Conservation (phyloP, 192 early-diverging fungal genomes). For the Gryganskiella cystojenkinii region DNA sequence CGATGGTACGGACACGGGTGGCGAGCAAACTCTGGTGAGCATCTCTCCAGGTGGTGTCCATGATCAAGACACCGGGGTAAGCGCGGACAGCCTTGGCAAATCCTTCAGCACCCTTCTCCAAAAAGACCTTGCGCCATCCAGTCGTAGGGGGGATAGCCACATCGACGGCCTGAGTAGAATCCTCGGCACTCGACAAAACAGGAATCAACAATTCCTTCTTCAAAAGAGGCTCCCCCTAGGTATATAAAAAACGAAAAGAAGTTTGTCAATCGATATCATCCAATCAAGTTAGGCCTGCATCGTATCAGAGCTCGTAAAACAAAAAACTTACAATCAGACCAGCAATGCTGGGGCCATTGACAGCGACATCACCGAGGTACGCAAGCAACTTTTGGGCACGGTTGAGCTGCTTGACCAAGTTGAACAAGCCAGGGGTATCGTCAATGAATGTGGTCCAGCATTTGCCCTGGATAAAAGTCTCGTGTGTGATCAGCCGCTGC, state of each 20-base stretch:
- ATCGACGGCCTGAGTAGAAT: constrained; percentile 57
- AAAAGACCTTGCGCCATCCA: constrained; percentile 92
- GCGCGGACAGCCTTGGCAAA: constrained; percentile 92
- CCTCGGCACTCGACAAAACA: constrained; percentile 51
- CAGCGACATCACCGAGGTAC: constrained; percentile 91
- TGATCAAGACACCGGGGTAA: constrained; percentile 89
- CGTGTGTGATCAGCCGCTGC: constrained; percentile 85
- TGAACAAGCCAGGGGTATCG: constrained; percentile 93
- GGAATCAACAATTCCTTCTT: constrained; percentile 77
- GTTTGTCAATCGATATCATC: no score
- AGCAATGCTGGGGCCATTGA: constrained; percentile 93
- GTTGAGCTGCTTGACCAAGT: constrained; percentile 80
- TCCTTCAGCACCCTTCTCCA: constrained; percentile 87
- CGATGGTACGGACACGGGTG: constrained; percentile 95
- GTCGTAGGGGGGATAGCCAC: constrained; percentile 66
- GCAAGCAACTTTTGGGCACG: constrained; percentile 88
- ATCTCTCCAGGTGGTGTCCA: constrained; percentile 98
- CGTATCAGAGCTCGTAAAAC: neutral
- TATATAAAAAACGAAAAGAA: neutral
- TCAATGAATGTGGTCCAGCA: constrained; percentile 99
- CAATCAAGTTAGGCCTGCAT: no score
- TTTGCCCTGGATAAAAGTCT: constrained; percentile 81
- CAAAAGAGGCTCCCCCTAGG: constrained; percentile 73
- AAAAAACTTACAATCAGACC: constrained; percentile 75
- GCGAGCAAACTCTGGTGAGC: constrained; percentile 96